Percentiles rank a stretch among this genome's conserved stretches.
Conservation (phyloP, 1,284 basidiomycete species). For the Peniophora sp. region DNA sequence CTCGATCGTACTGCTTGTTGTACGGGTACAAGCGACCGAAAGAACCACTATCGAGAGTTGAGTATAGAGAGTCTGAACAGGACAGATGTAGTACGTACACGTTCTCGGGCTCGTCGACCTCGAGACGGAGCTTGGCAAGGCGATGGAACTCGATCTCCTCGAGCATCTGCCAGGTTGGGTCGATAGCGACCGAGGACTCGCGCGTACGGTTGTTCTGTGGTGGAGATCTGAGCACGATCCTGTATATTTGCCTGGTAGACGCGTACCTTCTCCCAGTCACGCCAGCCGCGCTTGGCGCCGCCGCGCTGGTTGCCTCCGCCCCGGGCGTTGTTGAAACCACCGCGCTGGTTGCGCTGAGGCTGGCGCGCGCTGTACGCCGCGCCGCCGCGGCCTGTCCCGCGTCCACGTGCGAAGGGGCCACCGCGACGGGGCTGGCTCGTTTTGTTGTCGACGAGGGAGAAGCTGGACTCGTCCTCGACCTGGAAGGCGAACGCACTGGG, state of each 20-base stretch:
- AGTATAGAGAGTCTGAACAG: constrained; percentile 3
- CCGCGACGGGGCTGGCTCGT: constrained; percentile 56
- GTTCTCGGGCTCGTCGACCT: constrained; percentile 86
- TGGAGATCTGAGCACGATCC: neutral
- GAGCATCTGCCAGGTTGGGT: constrained; percentile 86
- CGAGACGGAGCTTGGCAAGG: constrained; percentile 84
- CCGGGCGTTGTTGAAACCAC: constrained; percentile 27
- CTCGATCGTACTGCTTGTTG: constrained; percentile 93
- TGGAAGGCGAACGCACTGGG: constrained; percentile 96
- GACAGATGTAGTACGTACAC: constrained; percentile 46
- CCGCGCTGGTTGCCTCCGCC: constrained; percentile 44
- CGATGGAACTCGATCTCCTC: constrained; percentile 98
- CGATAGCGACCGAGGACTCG: constrained; percentile 92
- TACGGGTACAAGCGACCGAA: constrained; percentile 92
- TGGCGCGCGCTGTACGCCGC: constrained; percentile 39
- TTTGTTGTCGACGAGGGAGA: constrained; percentile 94
- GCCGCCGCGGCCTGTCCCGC: constrained; percentile 37
- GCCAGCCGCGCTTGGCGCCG: constrained; percentile 65
- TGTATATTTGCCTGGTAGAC: constrained; percentile 7
- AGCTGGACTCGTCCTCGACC: constrained; percentile 96
- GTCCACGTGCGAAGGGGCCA: constrained; percentile 52
- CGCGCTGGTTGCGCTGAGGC: constrained; percentile 38
- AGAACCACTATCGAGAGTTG: constrained; percentile 47
- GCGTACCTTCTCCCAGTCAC: constrained; percentile 88
- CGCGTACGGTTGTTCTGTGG: constrained; percentile 78